Percentiles rank a stretch among this genome's conserved stretches.
Conservation (phyloP, 768 basidiomycete species). For the Sporobolomyces pararoseus region DNA sequence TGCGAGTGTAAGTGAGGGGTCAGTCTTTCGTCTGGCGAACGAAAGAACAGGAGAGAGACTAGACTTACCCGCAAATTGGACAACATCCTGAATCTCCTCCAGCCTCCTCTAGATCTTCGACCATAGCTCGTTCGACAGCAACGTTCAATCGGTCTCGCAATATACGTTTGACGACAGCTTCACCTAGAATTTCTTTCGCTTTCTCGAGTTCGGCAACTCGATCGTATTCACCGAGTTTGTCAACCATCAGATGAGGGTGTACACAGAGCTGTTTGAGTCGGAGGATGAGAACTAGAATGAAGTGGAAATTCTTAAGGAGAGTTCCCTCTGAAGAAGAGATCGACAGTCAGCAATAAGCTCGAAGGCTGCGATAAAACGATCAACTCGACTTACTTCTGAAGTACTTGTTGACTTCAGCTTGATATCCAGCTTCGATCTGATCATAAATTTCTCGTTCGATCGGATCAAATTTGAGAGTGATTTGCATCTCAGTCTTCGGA, state of each 20-base stretch:
- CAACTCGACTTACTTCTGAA: constrained; percentile 2
- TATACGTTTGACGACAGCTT: neutral
- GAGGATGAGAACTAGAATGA: constrained; percentile 63
- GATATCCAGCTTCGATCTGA: constrained; percentile 19
- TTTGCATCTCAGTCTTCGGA: constrained; percentile 61
- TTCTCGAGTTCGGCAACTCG: constrained; percentile 48
- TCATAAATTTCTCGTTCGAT: constrained; percentile 74
- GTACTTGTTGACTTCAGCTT: constrained; percentile 34
- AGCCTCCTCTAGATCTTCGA: constrained; percentile 51
- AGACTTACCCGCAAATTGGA: constrained; percentile 64
- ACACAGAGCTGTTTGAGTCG: constrained; percentile 3
- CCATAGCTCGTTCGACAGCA: neutral
- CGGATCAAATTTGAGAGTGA: constrained; percentile 70
- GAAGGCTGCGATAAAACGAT: no score
- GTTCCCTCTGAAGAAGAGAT: constrained; percentile 4
- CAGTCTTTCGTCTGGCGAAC: neutral
- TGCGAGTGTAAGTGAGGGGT: neutral
- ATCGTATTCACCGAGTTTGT: constrained; percentile 53
- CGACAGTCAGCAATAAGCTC: no score
- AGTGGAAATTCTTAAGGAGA: constrained; percentile 53
- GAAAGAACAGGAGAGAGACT: constrained; percentile 43
- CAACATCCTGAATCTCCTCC: constrained; percentile 57
- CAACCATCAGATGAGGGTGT: neutral
- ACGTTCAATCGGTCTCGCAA: neutral
- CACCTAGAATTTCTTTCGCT: constrained; percentile 36